A percentile compares a stretch with the other conserved stretches of the same genome.
These are phyloP conservation scores for Sphaerobolus stellatus DNA, from an alignment of 1,284 basidiomycete genomes.

Conservation along the genomic window DNA sequence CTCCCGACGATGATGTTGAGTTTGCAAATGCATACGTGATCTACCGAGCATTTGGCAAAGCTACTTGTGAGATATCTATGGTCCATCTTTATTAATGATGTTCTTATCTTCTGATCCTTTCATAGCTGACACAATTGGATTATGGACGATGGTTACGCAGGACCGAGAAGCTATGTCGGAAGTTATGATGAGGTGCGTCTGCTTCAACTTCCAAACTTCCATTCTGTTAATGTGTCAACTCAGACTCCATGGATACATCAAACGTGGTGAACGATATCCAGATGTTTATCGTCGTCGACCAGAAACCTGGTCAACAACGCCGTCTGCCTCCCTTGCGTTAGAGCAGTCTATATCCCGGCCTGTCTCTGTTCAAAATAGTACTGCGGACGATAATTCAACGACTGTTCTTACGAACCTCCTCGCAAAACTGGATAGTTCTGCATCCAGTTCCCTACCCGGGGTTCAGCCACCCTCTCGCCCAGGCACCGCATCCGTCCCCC, in stretches of 20 bases:
- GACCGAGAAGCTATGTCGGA: slow-evolving; percentile 68
- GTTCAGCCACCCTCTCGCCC: slow-evolving; percentile 8
- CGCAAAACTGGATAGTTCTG: slow-evolving; percentile 12
- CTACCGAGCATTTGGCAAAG: slow-evolving; percentile 72
- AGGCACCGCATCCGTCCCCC: slow-evolving; percentile 9
- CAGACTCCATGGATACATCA: slow-evolving; percentile 65
- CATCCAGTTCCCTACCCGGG: slow-evolving; percentile 4
- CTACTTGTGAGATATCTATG: slow-evolving; percentile 40
- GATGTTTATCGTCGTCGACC: slow-evolving; percentile 47
- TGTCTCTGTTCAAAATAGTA: too few species aligned
- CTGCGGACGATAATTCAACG: slow-evolving; percentile 2
- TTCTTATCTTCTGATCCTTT: background rate
- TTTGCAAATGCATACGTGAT: slow-evolving; percentile 62
- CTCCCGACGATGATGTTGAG: slow-evolving; percentile 77
- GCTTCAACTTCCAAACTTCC: background rate
- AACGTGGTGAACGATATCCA: slow-evolving; percentile 63
- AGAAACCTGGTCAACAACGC: slow-evolving; percentile 28
- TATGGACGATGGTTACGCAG: slow-evolving; percentile 78
- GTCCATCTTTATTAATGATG: slow-evolving; percentile 12
- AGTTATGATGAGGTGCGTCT: slow-evolving; percentile 59
- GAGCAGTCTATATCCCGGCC: slow-evolving; percentile 15
- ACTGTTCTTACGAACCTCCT: slow-evolving; percentile 8
- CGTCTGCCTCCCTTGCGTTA: slow-evolving; percentile 14
- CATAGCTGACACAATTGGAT: slow-evolving; percentile 54
- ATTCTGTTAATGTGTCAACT: background rate